Percentiles rank a stretch among this genome's conserved stretches.
Conservation (phyloP, 2,329 filamentous ascomycete species). For the Alternaria brassicae region DNA sequence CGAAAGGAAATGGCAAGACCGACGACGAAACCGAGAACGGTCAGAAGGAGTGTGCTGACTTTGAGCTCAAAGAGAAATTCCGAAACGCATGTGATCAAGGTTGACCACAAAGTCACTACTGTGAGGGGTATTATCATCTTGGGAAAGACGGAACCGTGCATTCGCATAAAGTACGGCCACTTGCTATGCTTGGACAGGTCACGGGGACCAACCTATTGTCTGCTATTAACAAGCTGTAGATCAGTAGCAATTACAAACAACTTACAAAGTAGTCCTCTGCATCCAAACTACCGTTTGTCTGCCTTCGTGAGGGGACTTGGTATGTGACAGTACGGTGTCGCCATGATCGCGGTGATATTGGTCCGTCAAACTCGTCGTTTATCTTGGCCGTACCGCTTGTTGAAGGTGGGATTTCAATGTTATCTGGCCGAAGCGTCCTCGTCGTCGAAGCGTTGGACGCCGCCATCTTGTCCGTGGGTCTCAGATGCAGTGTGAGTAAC, state of each 20-base stretch:
- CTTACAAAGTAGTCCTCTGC: slow-evolving; percentile 68
- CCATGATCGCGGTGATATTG: slow-evolving; percentile 46
- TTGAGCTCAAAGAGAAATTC: slow-evolving; percentile 57
- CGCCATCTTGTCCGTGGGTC: slow-evolving; percentile 30
- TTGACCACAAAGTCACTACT: slow-evolving; percentile 70
- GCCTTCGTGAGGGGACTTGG: slow-evolving; percentile 38
- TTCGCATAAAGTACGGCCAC: slow-evolving; percentile 75
- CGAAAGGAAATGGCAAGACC: slow-evolving; percentile 80
- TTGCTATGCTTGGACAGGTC: slow-evolving; percentile 77
- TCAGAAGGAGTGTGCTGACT: slow-evolving; percentile 73
- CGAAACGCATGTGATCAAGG: slow-evolving; percentile 63
- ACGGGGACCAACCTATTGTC: slow-evolving; percentile 63
- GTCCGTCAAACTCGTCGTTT: slow-evolving; percentile 24
- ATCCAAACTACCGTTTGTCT: slow-evolving; percentile 42
- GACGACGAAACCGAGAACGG: slow-evolving; percentile 82
- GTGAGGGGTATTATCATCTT: slow-evolving; percentile 74
- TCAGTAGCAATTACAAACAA: slow-evolving; percentile 15
- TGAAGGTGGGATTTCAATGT: slow-evolving; percentile 41
- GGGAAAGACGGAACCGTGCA: slow-evolving; percentile 77
- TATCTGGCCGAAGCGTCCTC: slow-evolving; percentile 40
- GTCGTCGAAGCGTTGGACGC: slow-evolving; percentile 36
- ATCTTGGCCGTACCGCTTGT: slow-evolving; percentile 21
- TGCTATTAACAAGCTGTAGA: slow-evolving; percentile 14
- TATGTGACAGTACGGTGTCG: slow-evolving; percentile 36
- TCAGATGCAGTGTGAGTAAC: slow-evolving; percentile 24